Evolutionary conservation across 371 early-diverging fungal genomes (phyloP), one percentile per base, ranked within the genome.

Genomic region (Mortierella sp.): DNA sequence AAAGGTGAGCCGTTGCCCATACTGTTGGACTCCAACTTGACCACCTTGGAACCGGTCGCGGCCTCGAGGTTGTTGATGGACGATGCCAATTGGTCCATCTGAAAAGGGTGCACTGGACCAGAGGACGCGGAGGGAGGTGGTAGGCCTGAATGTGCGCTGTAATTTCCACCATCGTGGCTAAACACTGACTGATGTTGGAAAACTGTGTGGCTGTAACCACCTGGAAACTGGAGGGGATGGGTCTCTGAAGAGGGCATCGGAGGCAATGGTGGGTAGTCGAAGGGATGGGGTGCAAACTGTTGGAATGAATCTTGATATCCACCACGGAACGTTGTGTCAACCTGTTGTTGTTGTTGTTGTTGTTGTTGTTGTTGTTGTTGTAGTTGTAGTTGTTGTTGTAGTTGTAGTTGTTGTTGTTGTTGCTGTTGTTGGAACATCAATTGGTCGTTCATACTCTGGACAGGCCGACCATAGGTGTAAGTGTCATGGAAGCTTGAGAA

Each of bases 21-120:
- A 11, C 73, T 37, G 19, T 31, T 22, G 45, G 53, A 70, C 19
- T 74, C 71, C 19, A 70, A 31, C 68, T 71, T 74, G 22, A 44
- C 37, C 55, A 31, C 16, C 19, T 40, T 66, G 0, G 70, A 16
- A 5, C 26, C 74, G 16, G 74, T 74, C n/a, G 79, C 79, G 41
- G 71, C 43, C 29, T 74, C 79, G 16, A 79, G 71, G 44, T 70
- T 67, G 52, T 71, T 70, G 26, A 79, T 71, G 43, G 79, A 79
- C 10, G 70, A 70, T 8, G 74, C 4, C 41, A 79, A n/a, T 43
- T 71, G 71, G 65, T 79, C 72, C 71, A 72, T 71, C 34, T 79
- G 71, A 26, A 79, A 71, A 14, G 80, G 80, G 50, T 79, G 80
- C 1, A 72, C 63, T 8, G 74, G 34, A n/a, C 26, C 34, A 50